Base-by-base conservation (phyloP, 2,329 filamentous ascomycete species). In the Thelonectria blattea region DNA sequence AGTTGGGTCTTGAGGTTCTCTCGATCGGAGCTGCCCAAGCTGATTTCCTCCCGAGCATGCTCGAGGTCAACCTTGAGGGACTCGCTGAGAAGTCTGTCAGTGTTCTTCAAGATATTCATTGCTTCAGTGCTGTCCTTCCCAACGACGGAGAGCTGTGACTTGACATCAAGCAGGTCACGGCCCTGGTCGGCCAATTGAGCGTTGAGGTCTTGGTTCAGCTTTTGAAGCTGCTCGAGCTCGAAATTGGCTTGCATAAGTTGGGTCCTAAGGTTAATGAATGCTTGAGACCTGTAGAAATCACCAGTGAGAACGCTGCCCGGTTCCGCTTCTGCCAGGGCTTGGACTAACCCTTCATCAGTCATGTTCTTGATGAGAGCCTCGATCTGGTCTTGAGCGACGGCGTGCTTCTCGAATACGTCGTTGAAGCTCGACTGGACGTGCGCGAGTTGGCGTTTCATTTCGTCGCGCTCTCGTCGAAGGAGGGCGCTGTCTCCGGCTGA, bases 21-120 rank as follows among this genome's bases (percentile, higher is more conserved):
- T 51, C 80, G 78, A 71, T 88, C 85, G 56, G 80, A 76, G 61
- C 76, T 78, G 51, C 83, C 73, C 56, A 78, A 73, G 58, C 79
- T 80, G 63, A 82, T 76, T 66, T 85, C 82, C 60, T 77, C 79
- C 63, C 85, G 81, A 64, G 85, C 77, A 27, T 79, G 77, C 53
- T 86, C 81, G 37, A 89, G 80, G 69, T 89, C 87, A 47, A 79
- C 79, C 63, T 83, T 81, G 57, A 89, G 79, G 15, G 86, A 88
- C 17, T 80, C 76, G 15, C 84, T 83, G 60, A 89, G 81, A 63
- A 87, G 78, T 63, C 82, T 80, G 71, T 89, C 85, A 7, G 85
- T 82, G 42, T 79, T 79, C 75, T 87, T 87, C 65, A 89, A 78
- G 65, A 85, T 82, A 51, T 85, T 80, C 5, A 89, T 76, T 17